Percentiles rank a stretch among this genome's conserved stretches.
These are phyloP conservation scores for Pseudoturritis turrita DNA, from an alignment of 345 rosid species.

Conservation along the genomic window DNA sequence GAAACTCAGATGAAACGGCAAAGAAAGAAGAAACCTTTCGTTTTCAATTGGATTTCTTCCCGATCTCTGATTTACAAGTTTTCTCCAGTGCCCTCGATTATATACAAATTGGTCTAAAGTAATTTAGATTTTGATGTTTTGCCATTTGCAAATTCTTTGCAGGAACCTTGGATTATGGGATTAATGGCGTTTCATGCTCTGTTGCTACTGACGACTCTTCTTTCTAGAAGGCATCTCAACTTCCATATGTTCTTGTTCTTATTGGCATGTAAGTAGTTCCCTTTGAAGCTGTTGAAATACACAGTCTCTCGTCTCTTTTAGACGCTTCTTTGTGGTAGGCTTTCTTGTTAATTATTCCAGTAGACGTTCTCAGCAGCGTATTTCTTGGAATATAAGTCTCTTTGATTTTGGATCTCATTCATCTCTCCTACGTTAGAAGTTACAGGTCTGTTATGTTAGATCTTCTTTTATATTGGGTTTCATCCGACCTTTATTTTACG, in stretches of 20 bases:
- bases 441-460: too few species aligned
- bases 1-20: too few species aligned
- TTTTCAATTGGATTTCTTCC: background rate
- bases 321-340: background rate
- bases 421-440: background rate
- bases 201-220: constrained; percentile 46
- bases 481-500: too few species aligned
- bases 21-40: background rate
- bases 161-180: constrained; percentile 86
- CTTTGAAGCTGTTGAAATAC: background rate
- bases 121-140: background rate
- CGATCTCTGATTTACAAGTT: too few species aligned
- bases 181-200: constrained; percentile 57
- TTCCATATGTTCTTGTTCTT: constrained; percentile 86
- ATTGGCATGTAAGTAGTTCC: constrained; percentile 66
- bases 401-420: background rate
- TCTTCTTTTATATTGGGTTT: too few species aligned
- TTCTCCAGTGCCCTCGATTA: background rate
- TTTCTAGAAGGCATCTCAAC: constrained; percentile 64
- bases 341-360: background rate
- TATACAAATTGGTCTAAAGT: background rate
- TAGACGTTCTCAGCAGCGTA: background rate
- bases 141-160: background rate
- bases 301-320: background rate
- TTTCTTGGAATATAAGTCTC: background rate